Conservation (phyloP, 257 asterid genomes). For the Solanum pinnatisectum region DNA sequence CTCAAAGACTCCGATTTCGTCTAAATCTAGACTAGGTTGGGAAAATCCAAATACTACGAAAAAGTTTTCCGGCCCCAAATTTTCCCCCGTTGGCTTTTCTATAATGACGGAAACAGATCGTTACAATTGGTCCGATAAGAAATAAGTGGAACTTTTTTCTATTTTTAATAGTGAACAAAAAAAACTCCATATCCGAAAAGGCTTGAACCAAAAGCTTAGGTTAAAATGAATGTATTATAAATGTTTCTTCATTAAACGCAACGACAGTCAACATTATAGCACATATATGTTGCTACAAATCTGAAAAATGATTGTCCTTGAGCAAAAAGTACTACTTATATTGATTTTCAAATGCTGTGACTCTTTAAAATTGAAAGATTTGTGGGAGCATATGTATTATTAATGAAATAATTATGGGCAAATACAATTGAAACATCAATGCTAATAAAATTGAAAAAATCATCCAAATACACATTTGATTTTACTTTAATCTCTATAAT, state of each 20-base stretch:
- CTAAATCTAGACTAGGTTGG: too few species aligned
- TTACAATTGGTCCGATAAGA: background rate
- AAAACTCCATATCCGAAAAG: background rate
- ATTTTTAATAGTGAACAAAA: background rate
- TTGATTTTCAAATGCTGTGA: background rate
- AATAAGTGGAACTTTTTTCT: background rate
- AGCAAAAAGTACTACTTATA: background rate
- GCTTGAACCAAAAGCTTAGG: background rate
- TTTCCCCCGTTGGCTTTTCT: too few species aligned
- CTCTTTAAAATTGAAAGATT: background rate
- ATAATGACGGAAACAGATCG: too few species aligned
- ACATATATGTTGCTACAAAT: background rate
- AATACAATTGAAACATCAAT: background rate
- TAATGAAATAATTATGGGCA: background rate
- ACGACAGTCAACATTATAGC: background rate
- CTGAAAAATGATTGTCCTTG: background rate
- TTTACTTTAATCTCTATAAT: background rate
- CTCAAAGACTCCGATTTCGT: too few species aligned
- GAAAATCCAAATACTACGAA: too few species aligned
- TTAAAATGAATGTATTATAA: background rate
- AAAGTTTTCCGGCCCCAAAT: too few species aligned
- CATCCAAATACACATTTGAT: background rate
- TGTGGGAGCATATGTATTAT: background rate
- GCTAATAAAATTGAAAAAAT: background rate
- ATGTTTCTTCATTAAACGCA: background rate